Conservation (phyloP, 495 filamentous ascomycete genomes). For the Aspergillus heteromorphus region DNA sequence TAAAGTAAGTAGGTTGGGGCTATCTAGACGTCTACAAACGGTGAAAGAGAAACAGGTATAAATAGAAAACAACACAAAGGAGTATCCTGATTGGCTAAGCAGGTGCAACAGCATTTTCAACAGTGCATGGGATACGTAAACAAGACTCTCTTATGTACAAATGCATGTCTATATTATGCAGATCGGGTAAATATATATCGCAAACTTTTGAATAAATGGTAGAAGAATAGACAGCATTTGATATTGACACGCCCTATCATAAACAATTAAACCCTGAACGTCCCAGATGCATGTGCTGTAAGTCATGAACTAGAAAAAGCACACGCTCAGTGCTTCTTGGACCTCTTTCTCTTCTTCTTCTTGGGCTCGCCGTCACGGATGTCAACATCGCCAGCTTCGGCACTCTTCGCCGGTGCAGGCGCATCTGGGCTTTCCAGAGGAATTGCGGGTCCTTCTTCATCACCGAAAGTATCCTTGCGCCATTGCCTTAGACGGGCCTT, state of each 20-base stretch:
- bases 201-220: background rate
- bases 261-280: constrained; percentile 2
- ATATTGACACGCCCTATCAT: constrained; percentile 1
- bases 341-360: constrained; percentile 47
- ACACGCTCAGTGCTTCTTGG: constrained; percentile 38
- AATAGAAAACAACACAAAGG: no score
- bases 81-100: no score
- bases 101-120: no score
- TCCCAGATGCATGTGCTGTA: background rate
- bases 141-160: background rate
- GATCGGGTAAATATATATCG: background rate
- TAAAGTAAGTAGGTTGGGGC: no score
- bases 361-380: constrained; percentile 40
- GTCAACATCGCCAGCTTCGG: constrained; percentile 34
- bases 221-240: background rate
- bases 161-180: background rate
- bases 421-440: constrained; percentile 23
- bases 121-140: no score
- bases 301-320: background rate
- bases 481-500: constrained; percentile 85
- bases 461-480: constrained; percentile 88
- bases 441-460: constrained; percentile 54
- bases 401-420: constrained; percentile 20
- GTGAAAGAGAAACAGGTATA: no score
- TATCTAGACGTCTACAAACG: no score